Base-by-base conservation (phyloP, 768 basidiomycete species). In the Flagelloscypha sp. region DNA sequence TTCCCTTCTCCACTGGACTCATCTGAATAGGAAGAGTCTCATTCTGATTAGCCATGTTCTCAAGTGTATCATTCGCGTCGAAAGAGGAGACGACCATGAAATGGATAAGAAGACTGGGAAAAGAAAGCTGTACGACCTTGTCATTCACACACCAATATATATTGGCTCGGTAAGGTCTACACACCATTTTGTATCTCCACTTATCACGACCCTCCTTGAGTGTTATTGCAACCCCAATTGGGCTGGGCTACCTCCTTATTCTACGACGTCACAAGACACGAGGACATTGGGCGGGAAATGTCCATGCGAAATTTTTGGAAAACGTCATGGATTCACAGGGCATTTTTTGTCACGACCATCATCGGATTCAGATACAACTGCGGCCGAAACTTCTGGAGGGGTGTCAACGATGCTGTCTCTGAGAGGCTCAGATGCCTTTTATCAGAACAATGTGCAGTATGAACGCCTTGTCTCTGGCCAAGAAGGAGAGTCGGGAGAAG, bases 61-160 rank as follows among this genome's bases (percentile, higher is more conserved):
- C 36, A 92, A 89, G 63, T 70, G 88, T 33, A 68, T 84, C 19
- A 72, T 97, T 37, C 68, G 90, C 23, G 80, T 94, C 11, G 82
- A 90, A 57, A 69, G 82, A 16, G 86, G 84, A 3, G 87, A 88
- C 43, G 79, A 86, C 48, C 46, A 53, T 15, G 61, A 66, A 11
- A 35, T 78, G 2, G 84, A 86, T 52, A 44, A 67, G 6, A 80
- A 79, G 53, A 65, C 68, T 23, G 83, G 84, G 24, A 82, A 72
- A 57, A 70, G 76, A 44, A 94, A 87, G 59, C 55, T 87, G 48
- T 89, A 82, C 54, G 92, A 93, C 53, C 85, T 93, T 45, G 76
- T 84, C 20, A 73, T 93, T 40, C 83, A 89, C 53, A 79, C 78
- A 0, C 90, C 90, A 0, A 70, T 95, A 24, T 80, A 86, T 37